Conservation (phyloP, 352 stramenopile genomes). For the Globisporangium apiculatum region DNA sequence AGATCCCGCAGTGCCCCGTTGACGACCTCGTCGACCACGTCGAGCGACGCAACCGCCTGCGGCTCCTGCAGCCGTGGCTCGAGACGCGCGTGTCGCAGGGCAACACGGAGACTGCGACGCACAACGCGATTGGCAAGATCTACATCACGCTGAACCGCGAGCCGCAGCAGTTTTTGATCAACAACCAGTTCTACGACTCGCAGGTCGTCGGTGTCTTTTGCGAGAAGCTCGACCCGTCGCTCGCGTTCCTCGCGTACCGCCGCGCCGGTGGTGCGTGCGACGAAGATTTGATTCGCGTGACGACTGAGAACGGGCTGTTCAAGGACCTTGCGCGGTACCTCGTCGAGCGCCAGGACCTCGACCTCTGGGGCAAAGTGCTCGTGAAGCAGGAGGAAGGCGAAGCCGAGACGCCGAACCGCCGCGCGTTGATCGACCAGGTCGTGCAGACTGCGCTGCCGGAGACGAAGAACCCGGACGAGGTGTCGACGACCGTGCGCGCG, state of each 20-base stretch:
- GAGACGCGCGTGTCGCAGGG: constrained; percentile 98
- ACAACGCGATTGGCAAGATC: constrained; percentile 99
- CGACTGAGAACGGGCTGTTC: constrained; percentile 98
- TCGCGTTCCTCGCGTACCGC: constrained; percentile 99
- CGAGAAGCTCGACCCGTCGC: constrained; percentile 98
- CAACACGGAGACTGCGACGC: constrained; percentile 97
- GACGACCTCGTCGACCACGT: constrained; percentile 98
- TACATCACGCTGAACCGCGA: constrained; percentile 99
- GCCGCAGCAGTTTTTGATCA: constrained; percentile 98
- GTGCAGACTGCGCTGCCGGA: constrained; percentile 99
- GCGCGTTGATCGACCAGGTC: constrained; percentile 98
- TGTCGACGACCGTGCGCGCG: constrained; percentile 99
- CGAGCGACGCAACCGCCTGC: constrained; percentile 98
- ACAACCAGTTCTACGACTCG: constrained; percentile 99
- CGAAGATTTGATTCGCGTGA: constrained; percentile 98
- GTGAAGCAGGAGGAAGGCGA: constrained; percentile 90
- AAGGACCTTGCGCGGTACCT: constrained; percentile 99
- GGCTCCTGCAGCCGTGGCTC: constrained; percentile 98
- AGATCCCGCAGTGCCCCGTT: constrained; percentile 92
- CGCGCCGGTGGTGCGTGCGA: constrained; percentile 97
- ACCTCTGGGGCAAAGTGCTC: constrained; percentile 97
- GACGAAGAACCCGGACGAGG: constrained; percentile 97
- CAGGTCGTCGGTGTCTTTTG: constrained; percentile 99
- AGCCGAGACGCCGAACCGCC: constrained; percentile 86
- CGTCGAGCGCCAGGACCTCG: constrained; percentile 98